Percentiles rank a stretch among this genome's conserved stretches.
Evolutionary conservation across 2,329 filamentous ascomycete genomes (phyloP).

Genomic region (Alternaria hordeiaustralica): DNA sequence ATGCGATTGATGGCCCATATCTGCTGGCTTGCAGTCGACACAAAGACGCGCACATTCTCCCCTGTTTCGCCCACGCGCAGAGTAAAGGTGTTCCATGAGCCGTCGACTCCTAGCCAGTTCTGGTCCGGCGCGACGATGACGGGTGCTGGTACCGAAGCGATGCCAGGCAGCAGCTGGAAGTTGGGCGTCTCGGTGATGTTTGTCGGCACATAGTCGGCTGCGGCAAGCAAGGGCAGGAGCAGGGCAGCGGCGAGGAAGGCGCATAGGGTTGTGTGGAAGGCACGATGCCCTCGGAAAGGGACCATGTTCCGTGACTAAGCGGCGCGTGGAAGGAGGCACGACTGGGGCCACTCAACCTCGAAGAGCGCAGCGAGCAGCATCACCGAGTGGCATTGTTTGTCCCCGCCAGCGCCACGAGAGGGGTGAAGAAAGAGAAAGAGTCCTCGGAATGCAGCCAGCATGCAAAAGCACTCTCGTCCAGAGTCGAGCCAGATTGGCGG

Average conservation of each 20-base stretch:
- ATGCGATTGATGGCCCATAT: constrained; percentile 66
- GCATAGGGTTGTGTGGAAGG: constrained; percentile 20
- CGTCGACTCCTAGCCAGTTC: constrained; percentile 48
- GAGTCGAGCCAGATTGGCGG: constrained; percentile 37
- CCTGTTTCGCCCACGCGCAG: constrained; percentile 64
- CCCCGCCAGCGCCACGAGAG: constrained; percentile 20
- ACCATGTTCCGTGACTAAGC: constrained; percentile 34
- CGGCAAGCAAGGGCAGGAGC: constrained; percentile 26
- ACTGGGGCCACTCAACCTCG: constrained; percentile 31
- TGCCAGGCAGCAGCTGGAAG: constrained; percentile 23
- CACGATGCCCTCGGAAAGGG: constrained; percentile 24
- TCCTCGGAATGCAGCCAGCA: constrained; percentile 1
- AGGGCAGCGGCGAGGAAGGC: constrained; percentile 20
- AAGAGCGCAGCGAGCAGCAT: constrained; percentile 28
- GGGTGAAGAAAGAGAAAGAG: constrained; percentile 14
- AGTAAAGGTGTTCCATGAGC: constrained; percentile 70
- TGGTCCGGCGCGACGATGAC: constrained; percentile 46
- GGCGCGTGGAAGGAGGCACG: constrained; percentile 22
- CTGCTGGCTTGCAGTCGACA: constrained; percentile 74
- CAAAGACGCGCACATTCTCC: constrained; percentile 62
- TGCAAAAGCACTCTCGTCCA: constrained; percentile 22
- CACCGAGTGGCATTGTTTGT: constrained; percentile 33
- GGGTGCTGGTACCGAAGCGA: constrained; percentile 36
- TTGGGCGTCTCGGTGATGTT: constrained; percentile 29
- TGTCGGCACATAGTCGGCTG: constrained; percentile 28